Conservation (phyloP, 139 green algal genomes). For the Marvania coccoides region DNA sequence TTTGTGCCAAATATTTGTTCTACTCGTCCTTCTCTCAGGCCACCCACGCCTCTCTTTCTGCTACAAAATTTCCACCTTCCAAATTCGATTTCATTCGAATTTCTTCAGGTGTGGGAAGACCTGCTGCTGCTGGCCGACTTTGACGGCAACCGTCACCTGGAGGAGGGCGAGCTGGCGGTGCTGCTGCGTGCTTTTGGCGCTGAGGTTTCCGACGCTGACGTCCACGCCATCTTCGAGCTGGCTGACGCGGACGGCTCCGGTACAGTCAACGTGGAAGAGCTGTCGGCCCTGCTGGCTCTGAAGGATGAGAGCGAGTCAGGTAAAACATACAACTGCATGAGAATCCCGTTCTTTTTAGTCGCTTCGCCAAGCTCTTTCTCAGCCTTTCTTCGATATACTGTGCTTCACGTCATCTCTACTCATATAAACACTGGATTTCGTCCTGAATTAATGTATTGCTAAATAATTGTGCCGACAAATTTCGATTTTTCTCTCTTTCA, state of each 20-base stretch:
- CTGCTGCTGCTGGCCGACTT: constrained; percentile 32
- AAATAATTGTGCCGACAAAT: no score
- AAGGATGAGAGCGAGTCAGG: neutral
- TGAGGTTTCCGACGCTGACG: constrained; percentile 16
- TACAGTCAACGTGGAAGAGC: constrained; percentile 6
- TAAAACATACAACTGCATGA: neutral
- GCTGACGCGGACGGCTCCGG: constrained; percentile 11
- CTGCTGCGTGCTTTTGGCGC: constrained; percentile 28
- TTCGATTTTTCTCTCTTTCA: no score
- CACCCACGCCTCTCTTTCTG: no score
- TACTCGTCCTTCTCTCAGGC: no score
- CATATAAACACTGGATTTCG: no score
- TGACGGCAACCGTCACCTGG: constrained; percentile 20
- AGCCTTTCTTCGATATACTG: no score
- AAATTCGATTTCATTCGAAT: no score
- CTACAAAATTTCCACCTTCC: no score
- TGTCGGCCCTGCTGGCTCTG: constrained; percentile 12
- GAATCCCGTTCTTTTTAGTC: neutral
- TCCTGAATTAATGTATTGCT: no score
- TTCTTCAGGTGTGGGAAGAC: constrained; percentile 33
- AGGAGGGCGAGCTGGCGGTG: constrained; percentile 15
- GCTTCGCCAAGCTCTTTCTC: neutral
- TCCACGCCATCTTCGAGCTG: constrained; percentile 13
- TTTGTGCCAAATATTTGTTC: no score
- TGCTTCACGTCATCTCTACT: no score